Base-by-base conservation (phyloP, 108 stramenopile genomes). In the Nitzschia sp. region DNA sequence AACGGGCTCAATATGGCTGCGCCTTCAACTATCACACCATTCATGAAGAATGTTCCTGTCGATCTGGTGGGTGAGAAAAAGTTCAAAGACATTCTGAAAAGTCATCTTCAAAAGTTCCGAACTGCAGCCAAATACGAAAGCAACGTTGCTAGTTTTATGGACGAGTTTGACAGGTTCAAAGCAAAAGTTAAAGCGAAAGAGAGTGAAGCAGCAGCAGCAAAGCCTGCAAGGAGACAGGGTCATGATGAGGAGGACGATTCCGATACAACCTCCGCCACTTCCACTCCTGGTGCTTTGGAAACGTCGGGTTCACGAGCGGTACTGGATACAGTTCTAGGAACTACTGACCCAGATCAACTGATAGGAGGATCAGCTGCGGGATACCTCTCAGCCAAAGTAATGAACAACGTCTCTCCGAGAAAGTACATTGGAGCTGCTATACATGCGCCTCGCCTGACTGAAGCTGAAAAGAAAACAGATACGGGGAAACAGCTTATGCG, bases 91-190 rank as follows among this genome's bases (percentile, higher is more conserved):
- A 34, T 34, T 34, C 29, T 34, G 29, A 85, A 85, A 46, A 81
- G 80, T 56, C 78, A 80, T 29, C 58, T 85, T 8, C 84, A 85
- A 57, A 85, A 85, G 63, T 85, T 80, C 65, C 69, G 85, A 6
- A 61, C 61, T 10, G 76, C 70, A 19, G 62, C 71, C 20, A 34
- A 34, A 34, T 34, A 34, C 5, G 67, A 72, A 15, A 63, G 67
- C 25, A 58, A 46, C 12, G 67, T 67, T 24, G 61, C 38, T 3
- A 72, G 79, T 40, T 86, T 86, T 58, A 54, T 86, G 68, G 53
- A 19, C 17, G 82, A 76, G 7, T 86, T 79, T 38, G 78, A 81
- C 43, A 20, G 25, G 19, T 75, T 69, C 46, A 55, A 80, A 54
- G 26, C n/a, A 29, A 10, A 19, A 1, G 29, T 65, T 14, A 26